Evolutionary conservation across 1,139 yeast species (phyloP), one percentile per base, ranked within the genome.

Genomic region (Ogataea hybrid): DNA sequence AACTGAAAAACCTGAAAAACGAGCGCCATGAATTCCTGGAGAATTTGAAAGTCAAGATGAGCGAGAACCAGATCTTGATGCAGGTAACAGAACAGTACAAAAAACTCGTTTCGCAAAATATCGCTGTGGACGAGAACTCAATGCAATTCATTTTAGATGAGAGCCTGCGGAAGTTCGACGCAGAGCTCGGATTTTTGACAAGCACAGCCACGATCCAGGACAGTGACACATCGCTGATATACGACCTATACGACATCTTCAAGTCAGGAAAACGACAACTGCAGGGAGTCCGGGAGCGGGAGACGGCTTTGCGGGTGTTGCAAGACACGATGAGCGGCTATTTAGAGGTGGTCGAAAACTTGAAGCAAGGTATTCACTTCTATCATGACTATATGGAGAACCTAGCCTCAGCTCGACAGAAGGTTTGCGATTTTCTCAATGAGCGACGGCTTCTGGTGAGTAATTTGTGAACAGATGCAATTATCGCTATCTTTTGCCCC

Each of bases 341-440:
- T 54, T 59, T 69, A 32, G 88, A 81, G 52, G 66, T 87, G 6
- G 61, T 73, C 16, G 65, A 71, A 14, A 84, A 86, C 54, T 60
- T 88, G 30, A 73, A 74, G 29, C 86, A 84, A 52, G 97, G 95
- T 0, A 58, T 77, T 0, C 71, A 72, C 43, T 89, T 88, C 58
- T 89, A 89, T 63, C 71, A 71, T 38, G 84, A 81, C 42, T 76
- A 87, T 46, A 65, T 76, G 23, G 65, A 63, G 2, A 77, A 78
- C 45, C 32, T 58, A 12, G 72, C 79, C 2, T 66, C 68, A 27
- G 67, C 82, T 12, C 62, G 74, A 17, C 61, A 62, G 6, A 79
- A 73, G 30, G 74, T 85, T 51, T 81, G 77, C 35, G 69, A 68
- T 14, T 83, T 68, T 58, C 73, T 84, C n/a, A 66, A 68, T 30